phyloP scores from a whole-genome alignment of 148 eudicot genomes.

The Dysphania ambrosioides region DNA sequence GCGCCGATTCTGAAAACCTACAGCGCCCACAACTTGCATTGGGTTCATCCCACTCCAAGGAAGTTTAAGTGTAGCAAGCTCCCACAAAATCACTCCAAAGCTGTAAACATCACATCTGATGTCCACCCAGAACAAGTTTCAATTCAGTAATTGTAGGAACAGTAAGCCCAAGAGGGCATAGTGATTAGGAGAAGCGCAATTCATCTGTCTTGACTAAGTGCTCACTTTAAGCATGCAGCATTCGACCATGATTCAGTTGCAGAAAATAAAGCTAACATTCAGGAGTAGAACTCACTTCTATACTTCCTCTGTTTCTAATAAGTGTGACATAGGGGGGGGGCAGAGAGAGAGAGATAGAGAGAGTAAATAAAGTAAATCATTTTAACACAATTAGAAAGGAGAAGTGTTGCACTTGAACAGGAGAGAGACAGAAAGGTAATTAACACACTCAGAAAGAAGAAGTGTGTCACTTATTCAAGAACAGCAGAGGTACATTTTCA shows the following conservation, averaged over 20 bases:
- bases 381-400: too few relatives aligned
- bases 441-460: too few relatives aligned
- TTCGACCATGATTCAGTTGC: not conserved
- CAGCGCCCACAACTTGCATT: slow-evolving; percentile 99
- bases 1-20: slow-evolving; percentile 92
- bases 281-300: too few relatives aligned
- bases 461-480: too few relatives aligned
- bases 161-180: not conserved
- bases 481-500: too few relatives aligned
- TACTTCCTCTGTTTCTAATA: too few relatives aligned
- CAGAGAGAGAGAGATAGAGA: too few relatives aligned
- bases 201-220: not conserved
- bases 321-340: not conserved
- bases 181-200: not conserved
- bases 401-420: too few relatives aligned
- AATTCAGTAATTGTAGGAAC: slow-evolving; percentile 2
- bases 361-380: too few relatives aligned
- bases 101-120: slow-evolving; percentile 97
- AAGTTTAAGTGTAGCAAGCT: slow-evolving; percentile 82
- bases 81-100: slow-evolving; percentile 96
- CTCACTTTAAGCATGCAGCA: not conserved
- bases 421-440: too few relatives aligned
- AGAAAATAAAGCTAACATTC: not conserved
- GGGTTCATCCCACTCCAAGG: slow-evolving; percentile 99
- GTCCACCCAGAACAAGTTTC: slow-evolving; percentile 15